Conservation (phyloP, 176 grass and related monocot species). For the Cenchrus fungigraminus region DNA sequence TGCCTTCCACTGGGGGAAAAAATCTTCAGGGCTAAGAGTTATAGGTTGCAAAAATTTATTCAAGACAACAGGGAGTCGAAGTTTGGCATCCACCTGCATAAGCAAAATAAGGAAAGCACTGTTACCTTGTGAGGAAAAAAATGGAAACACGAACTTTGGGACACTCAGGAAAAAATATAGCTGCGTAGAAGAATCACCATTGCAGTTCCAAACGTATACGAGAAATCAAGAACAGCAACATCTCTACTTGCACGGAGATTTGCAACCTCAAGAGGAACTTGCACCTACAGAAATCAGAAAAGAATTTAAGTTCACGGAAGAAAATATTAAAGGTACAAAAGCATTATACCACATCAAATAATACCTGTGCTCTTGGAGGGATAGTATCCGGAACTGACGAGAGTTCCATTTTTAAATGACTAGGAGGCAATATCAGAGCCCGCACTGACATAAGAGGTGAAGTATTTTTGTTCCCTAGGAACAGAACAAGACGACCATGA, state of each 20-base stretch:
- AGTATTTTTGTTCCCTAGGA: slow-evolving; percentile 96
- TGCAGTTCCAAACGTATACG: slow-evolving; percentile 84
- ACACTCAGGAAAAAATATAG: slow-evolving; percentile 25
- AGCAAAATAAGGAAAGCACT: slow-evolving; percentile 19
- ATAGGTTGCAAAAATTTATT: slow-evolving; percentile 95
- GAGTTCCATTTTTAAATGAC: slow-evolving; percentile 85
- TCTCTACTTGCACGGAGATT: slow-evolving; percentile 96
- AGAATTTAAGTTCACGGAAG: background rate
- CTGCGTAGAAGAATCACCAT: slow-evolving; percentile 43
- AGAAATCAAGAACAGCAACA: slow-evolving; percentile 98
- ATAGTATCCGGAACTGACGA: slow-evolving; percentile 88
- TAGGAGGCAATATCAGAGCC: slow-evolving; percentile 80
- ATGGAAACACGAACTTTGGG: background rate
- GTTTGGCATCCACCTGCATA: slow-evolving; percentile 79
- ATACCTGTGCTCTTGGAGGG: slow-evolving; percentile 97
- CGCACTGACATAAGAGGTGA: slow-evolving; percentile 68
- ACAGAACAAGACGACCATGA: slow-evolving; percentile 90
- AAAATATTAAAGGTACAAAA: slow-evolving; percentile 23
- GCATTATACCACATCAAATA: slow-evolving; percentile 17
- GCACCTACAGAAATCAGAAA: slow-evolving; percentile 63
- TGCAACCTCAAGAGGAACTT: slow-evolving; percentile 90
- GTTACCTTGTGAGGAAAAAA: slow-evolving; percentile 28
- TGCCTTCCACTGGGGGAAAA: slow-evolving; percentile 96
- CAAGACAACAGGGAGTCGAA: slow-evolving; percentile 83
- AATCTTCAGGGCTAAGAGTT: slow-evolving; percentile 81